These are phyloP conservation scores for Tetrahymena malaccensis DNA, from an alignment of 73 alveolate genomes.

Conservation along the genomic window DNA sequence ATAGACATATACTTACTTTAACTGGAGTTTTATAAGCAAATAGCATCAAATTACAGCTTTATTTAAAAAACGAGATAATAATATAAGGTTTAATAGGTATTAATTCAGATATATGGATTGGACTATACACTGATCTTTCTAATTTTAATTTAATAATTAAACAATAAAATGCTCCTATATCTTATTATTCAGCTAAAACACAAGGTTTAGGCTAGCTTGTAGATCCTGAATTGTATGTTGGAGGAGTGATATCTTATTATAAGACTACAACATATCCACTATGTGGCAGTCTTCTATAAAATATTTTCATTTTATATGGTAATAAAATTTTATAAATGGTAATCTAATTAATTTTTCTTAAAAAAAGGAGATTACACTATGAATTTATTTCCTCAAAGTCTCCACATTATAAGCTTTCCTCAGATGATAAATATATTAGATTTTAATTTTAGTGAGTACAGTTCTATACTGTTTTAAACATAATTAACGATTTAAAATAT, in stretches of 20 bases:
- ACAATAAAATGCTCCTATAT: background rate
- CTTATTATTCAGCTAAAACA: background rate
- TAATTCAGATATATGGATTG: background rate
- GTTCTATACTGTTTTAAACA: background rate
- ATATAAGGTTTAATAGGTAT: background rate
- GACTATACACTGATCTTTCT: background rate
- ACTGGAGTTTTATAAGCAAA: background rate
- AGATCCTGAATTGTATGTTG: background rate
- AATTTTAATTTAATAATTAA: background rate
- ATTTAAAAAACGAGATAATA: background rate
- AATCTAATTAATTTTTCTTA: background rate
- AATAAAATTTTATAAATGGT: background rate
- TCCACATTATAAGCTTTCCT: background rate
- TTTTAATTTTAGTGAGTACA: background rate
- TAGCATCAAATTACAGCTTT: background rate
- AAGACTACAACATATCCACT: background rate
- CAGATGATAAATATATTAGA: background rate
- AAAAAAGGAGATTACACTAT: background rate
- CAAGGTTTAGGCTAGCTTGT: background rate
- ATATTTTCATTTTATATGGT: background rate
- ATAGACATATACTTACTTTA: background rate
- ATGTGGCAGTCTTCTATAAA: background rate
- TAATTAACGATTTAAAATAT: background rate
- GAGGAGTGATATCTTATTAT: background rate
- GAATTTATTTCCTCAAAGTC: background rate